Evolutionary conservation across 176 grass and related monocot species (phyloP), one percentile per base, ranked within the genome.

Genomic region (Lolium perenne): DNA sequence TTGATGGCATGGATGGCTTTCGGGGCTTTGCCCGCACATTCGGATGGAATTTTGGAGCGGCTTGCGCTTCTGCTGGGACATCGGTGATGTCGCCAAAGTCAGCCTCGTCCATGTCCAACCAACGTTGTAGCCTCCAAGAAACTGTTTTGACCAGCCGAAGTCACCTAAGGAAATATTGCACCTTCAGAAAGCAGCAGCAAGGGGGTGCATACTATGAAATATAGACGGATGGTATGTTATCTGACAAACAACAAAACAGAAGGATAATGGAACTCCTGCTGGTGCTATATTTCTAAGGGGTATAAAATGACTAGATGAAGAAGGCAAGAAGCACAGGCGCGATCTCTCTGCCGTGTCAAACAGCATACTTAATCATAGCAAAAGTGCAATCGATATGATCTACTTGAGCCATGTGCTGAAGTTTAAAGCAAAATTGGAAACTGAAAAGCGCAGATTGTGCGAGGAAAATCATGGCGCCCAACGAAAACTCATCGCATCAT

Each of bases 81-180:
- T 87, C 84, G 25, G 40, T 16, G 69, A 86, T 80, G 59, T 66
- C 47, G 26, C 22, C 40, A 0, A 92, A 89, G 68, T 83, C 81
- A 72, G 59, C 74, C 15, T 79, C 74, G 5, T 85, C 78, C 76
- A 87, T 89, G 6, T 55, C 8, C 35, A 23, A 43, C 5, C 15
- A 50, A 21, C 47, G 7, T 53, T 76, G 23, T 32, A 48, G 23
- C 15, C 23, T 54, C 13, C 48, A 76, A 8, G 7, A 53, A 53
- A 16, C 48, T 32, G 72, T 53, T 18, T 76, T 18, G 23, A 76
- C 72, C 47, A 51, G 72, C 47, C 72, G 51, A 76, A 76, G 23
- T 76, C 72, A 76, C 14, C 17, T 40, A 18, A 69, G 15, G 66
- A 69, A 76, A 32, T 17, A 53, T 76, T 17, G 47, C 46, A 53